Conservation (phyloP, 176 grass and related monocot species). For the Echinochloa phyllopogon region DNA sequence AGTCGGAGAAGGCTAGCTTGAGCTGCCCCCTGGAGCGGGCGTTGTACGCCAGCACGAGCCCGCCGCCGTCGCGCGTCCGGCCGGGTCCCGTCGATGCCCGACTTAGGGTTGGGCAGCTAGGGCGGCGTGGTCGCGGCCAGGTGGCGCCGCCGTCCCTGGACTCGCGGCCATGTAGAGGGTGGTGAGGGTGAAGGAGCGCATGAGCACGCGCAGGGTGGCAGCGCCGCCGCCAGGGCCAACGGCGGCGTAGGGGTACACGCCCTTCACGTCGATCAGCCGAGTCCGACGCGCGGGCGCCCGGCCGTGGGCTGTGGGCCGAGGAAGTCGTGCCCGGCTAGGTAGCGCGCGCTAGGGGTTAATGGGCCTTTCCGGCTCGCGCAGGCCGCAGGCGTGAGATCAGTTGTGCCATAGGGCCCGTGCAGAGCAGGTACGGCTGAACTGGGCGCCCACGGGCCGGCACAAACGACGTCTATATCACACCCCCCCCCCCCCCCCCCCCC, state of each 20-base stretch:
- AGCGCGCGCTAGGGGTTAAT: too few relatives aligned
- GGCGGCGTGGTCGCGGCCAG: constrained; percentile 31
- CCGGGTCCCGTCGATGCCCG: constrained; percentile 50
- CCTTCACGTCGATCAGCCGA: constrained; percentile 41
- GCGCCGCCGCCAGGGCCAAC: too few relatives aligned
- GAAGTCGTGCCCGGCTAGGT: too few relatives aligned
- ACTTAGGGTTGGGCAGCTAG: constrained; percentile 51
- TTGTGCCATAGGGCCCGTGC: too few relatives aligned
- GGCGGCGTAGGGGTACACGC: constrained; percentile 20
- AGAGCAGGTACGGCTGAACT: too few relatives aligned
- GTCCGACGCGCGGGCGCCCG: too few relatives aligned
- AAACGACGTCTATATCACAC: too few relatives aligned
- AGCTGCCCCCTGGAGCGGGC: constrained; percentile 37
- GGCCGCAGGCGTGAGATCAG: too few relatives aligned
- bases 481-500: too few relatives aligned
- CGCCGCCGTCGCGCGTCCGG: constrained; percentile 17
- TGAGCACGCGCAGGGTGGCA: not conserved
- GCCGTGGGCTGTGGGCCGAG: too few relatives aligned
- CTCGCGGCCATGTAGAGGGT: constrained; percentile 46
- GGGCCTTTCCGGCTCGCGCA: too few relatives aligned
- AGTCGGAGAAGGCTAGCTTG: constrained; percentile 25
- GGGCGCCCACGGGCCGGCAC: too few relatives aligned
- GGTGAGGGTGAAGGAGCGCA: not conserved
- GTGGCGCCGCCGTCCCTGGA: constrained; percentile 40
- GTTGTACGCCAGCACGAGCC: constrained; percentile 46